phyloP scores from a whole-genome alignment of 352 stramenopile genomes.

The Thalassiosira mediterranea region DNA sequence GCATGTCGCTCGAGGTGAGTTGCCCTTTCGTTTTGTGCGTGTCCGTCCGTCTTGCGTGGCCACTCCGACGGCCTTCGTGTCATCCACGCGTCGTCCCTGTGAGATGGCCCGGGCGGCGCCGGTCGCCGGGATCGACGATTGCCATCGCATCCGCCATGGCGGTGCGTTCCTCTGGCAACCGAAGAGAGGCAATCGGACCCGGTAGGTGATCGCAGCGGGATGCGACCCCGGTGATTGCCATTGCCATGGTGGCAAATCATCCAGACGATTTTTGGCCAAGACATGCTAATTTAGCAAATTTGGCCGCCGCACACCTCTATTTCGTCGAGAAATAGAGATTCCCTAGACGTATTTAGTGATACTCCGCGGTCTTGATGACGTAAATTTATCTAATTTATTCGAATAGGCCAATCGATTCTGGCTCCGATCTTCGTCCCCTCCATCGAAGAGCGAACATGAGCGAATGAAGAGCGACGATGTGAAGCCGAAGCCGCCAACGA shows the following conservation, averaged over 20 bases:
- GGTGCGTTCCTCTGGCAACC: neutral
- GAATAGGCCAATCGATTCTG: no score
- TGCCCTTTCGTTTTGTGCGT: no score
- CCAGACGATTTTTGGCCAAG: neutral
- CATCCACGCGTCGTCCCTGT: neutral
- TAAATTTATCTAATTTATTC: no score
- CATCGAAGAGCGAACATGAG: constrained; percentile 1
- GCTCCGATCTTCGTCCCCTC: no score
- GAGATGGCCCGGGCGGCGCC: neutral
- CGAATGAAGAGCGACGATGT: constrained; percentile 1
- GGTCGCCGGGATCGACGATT: neutral
- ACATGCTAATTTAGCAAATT: neutral
- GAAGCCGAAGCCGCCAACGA: neutral
- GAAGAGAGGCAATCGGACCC: neutral
- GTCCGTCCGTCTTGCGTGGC: neutral
- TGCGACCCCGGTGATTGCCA: no score
- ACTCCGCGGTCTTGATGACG: neutral
- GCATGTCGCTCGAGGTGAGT: constrained; percentile 82
- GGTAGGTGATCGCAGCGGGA: neutral
- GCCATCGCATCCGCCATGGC: neutral
- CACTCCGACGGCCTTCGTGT: neutral
- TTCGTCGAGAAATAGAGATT: neutral
- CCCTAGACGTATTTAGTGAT: neutral
- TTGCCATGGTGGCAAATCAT: no score
- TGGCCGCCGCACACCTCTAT: neutral